Evolutionary conservation across 2,329 filamentous ascomycete genomes (phyloP).

Genomic region (Botrytis galanthina): DNA sequence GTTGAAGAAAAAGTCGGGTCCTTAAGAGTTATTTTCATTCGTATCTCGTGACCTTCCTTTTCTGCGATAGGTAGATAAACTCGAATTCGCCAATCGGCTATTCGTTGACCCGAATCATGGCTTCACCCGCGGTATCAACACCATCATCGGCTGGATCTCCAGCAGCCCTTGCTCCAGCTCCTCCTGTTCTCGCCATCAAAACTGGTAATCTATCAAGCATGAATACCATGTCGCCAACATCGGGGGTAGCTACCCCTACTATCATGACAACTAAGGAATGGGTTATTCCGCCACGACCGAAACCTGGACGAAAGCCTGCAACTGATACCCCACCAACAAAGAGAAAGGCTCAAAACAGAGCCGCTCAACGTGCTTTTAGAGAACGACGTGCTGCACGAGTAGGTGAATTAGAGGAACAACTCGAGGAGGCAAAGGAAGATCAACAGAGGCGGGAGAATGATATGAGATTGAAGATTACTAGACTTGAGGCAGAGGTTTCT

Average conservation of each 20-base stretch:
- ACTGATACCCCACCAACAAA: slow-evolving; percentile 91
- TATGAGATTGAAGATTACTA: slow-evolving; percentile 52
- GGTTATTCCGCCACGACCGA: slow-evolving; percentile 79
- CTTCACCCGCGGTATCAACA: slow-evolving; percentile 42
- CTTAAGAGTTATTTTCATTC: neutral
- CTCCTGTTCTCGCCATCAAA: slow-evolving; percentile 41
- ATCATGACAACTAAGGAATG: slow-evolving; percentile 79
- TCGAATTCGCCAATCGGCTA: slow-evolving; percentile 21
- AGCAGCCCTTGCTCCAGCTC: slow-evolving; percentile 37
- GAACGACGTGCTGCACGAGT: slow-evolving; percentile 84
- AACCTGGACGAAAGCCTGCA: slow-evolving; percentile 89
- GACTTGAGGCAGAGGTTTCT: slow-evolving; percentile 64
- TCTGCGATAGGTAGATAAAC: slow-evolving; percentile 1
- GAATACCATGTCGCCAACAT: slow-evolving; percentile 30
- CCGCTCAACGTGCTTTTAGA: slow-evolving; percentile 85
- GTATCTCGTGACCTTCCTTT: slow-evolving; percentile 11
- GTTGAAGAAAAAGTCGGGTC: neutral
- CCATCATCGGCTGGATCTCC: slow-evolving; percentile 43
- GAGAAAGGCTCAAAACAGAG: slow-evolving; percentile 90
- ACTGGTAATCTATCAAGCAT: slow-evolving; percentile 28
- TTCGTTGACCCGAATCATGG: slow-evolving; percentile 34
- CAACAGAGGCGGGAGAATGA: slow-evolving; percentile 58
- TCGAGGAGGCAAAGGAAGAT: slow-evolving; percentile 59
- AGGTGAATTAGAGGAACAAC: slow-evolving; percentile 67
- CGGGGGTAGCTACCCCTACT: slow-evolving; percentile 42